These are phyloP conservation scores for Chaetomiaceae sp. DNA, from an alignment of 2,329 filamentous ascomycete genomes.

Conservation along the genomic window DNA sequence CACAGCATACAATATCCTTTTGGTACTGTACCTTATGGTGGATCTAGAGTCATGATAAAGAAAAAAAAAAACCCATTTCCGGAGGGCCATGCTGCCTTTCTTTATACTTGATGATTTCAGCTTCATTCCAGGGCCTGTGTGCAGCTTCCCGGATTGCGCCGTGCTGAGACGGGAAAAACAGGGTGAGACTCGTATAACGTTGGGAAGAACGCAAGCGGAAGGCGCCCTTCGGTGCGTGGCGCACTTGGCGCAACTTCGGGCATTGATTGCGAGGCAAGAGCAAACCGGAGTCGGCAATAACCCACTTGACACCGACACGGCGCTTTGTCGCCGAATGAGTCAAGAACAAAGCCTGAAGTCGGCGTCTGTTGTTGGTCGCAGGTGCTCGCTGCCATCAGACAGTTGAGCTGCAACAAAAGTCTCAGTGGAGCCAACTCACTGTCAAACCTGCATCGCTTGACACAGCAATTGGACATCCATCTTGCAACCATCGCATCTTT, in stretches of 20 bases:
- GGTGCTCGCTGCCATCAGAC: not conserved
- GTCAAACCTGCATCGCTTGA: no score
- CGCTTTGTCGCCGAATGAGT: not conserved
- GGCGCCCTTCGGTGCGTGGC: not conserved
- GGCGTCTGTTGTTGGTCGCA: no score
- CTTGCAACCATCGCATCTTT: no score
- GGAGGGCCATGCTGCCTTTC: not conserved
- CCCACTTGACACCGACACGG: not conserved
- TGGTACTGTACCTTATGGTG: no score
- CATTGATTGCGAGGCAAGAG: conserved; percentile 2
- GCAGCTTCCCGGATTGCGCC: conserved; percentile 1
- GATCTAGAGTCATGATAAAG: no score
- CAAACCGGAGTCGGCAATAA: not conserved
- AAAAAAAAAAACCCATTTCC: no score
- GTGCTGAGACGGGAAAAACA: conserved; percentile 9
- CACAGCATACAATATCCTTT: not conserved
- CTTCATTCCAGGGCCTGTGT: not conserved
- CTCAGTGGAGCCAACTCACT: no score
- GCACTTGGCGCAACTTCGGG: not conserved
- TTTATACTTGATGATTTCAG: conserved; percentile 3
- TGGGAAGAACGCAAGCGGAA: conserved; percentile 4
- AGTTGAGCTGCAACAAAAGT: no score
- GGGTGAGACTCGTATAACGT: not conserved
- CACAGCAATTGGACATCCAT: no score
- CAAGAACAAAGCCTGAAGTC: not conserved